Base-by-base conservation (phyloP, 1,284 basidiomycete species). In the Boletus sp. region DNA sequence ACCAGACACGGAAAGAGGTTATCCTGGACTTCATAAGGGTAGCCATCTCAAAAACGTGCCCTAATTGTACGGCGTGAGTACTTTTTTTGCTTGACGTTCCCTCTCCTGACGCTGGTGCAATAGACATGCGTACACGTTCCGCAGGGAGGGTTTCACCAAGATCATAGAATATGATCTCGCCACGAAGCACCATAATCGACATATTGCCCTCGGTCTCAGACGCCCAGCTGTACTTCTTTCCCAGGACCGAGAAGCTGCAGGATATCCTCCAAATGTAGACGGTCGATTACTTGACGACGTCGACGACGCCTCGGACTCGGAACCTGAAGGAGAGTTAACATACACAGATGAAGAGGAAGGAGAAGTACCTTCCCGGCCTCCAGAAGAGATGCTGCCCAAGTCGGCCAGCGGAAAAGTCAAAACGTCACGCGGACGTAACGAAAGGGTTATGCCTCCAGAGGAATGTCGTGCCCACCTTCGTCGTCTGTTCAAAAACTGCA, bases 381-480 rank as follows among this genome's bases (percentile, higher is more conserved):
- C 39, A 23, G 43, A 59, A 17, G 53, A 60, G 3, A 45, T 60
- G 9, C 67, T 74, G 20, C 82, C 88, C 2, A 80, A 79, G 60
- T 80, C 88, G n/a, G 86, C 82, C 6, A 88, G 82, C 56, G 91
- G 88, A 30, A 82, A 80, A 59, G 66, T 84, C 55, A 94, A 94
- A 70, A 83, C 82, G 1, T 66, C 69, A 26, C 80, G 88, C 46
- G 89, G 87, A 35, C 78, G 90, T 29, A 87, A 88, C 60, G 95
- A 97, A 69, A 85, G 94, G 35, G 87, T 98, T 43, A 76, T 99
- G 66, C 77, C 92, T 2, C 81, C 94, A 12, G 88, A 89, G 62
- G 96, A 99, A 72, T 94, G 92, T 59, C 88, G 94, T 47, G 90
- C 89, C 20, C 94, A 99, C 68, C 79, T 99, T 44, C 88, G 93